Conservation (phyloP, 2,329 filamentous ascomycete genomes). For the Hymenoscyphus occultus region DNA sequence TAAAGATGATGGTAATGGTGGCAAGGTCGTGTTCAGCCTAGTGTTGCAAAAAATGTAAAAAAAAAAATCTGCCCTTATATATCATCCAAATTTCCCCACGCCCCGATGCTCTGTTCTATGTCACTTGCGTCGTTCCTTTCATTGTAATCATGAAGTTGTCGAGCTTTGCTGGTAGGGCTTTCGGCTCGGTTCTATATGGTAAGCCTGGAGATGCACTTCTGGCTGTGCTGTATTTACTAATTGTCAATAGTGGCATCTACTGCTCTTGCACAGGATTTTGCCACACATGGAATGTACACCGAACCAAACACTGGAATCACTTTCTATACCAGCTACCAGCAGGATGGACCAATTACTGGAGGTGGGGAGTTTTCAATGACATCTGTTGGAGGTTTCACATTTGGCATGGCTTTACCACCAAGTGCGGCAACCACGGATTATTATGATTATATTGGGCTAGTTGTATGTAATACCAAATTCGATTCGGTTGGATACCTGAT, state of each 20-base stretch:
- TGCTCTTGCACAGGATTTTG: constrained; percentile 33
- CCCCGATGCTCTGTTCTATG: constrained; percentile 11
- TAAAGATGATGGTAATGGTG: constrained; percentile 13
- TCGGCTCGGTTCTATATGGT: constrained; percentile 29
- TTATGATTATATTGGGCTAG: constrained; percentile 57
- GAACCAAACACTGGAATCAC: constrained; percentile 50
- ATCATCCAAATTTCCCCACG: constrained; percentile 9
- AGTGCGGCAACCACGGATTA: constrained; percentile 46
- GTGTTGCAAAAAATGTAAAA: constrained; percentile 21
- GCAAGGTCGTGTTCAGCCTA: constrained; percentile 11
- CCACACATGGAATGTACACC: constrained; percentile 38
- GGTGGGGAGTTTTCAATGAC: constrained; percentile 32
- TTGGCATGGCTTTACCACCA: constrained; percentile 53
- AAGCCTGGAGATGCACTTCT: constrained; percentile 12
- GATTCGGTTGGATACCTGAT: neutral
- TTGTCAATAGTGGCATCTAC: constrained; percentile 20
- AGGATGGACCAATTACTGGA: constrained; percentile 38
- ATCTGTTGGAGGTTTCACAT: constrained; percentile 45
- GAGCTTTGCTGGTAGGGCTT: constrained; percentile 24
- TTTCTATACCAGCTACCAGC: constrained; percentile 50
- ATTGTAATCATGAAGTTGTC: constrained; percentile 29
- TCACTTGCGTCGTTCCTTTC: constrained; percentile 19
- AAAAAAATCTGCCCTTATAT: constrained; percentile 5
- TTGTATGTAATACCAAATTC: constrained; percentile 41
- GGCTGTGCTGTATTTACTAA: constrained; percentile 12